Conservation (phyloP, 2,329 filamentous ascomycete genomes). For the Alternaria rosae region DNA sequence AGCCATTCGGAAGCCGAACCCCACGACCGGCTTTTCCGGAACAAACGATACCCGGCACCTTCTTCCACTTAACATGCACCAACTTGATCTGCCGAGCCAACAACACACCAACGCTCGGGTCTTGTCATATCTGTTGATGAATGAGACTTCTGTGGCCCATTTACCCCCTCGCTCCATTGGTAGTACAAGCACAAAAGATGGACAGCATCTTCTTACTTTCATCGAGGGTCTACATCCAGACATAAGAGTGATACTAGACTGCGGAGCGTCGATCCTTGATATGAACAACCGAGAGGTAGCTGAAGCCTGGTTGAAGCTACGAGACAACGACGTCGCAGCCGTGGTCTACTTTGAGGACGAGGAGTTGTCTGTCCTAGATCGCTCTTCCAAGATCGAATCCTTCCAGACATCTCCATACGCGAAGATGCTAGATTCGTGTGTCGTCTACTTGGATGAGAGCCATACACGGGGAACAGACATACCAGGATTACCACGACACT, state of each 20-base stretch:
- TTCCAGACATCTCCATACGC: constrained; percentile 67
- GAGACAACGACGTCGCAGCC: constrained; percentile 33
- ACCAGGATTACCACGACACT: constrained; percentile 61
- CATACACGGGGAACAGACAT: constrained; percentile 76
- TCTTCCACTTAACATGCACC: constrained; percentile 64
- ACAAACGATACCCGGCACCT: constrained; percentile 70
- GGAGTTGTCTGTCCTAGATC: constrained; percentile 62
- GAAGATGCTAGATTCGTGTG: constrained; percentile 63
- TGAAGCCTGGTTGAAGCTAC: constrained; percentile 58
- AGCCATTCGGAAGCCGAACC: constrained; percentile 55
- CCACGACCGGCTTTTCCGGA: constrained; percentile 72
- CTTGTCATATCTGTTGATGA: constrained; percentile 63
- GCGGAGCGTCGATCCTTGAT: constrained; percentile 74
- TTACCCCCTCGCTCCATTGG: constrained; percentile 24
- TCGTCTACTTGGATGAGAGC: constrained; percentile 74
- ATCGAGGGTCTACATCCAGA: constrained; percentile 51
- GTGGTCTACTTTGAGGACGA: constrained; percentile 67
- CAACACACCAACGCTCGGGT: constrained; percentile 73
- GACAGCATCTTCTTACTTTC: constrained; percentile 55
- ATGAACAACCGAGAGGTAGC: constrained; percentile 57
- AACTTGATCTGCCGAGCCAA: constrained; percentile 63
- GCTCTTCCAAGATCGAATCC: constrained; percentile 54
- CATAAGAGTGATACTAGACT: constrained; percentile 71
- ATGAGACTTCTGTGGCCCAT: constrained; percentile 43
- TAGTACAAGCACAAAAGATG: constrained; percentile 29